Percentiles rank a stretch among this genome's conserved stretches.
Evolutionary conservation across 2,329 filamentous ascomycete genomes (phyloP).

Genomic region (Sclerotinia borealis): DNA sequence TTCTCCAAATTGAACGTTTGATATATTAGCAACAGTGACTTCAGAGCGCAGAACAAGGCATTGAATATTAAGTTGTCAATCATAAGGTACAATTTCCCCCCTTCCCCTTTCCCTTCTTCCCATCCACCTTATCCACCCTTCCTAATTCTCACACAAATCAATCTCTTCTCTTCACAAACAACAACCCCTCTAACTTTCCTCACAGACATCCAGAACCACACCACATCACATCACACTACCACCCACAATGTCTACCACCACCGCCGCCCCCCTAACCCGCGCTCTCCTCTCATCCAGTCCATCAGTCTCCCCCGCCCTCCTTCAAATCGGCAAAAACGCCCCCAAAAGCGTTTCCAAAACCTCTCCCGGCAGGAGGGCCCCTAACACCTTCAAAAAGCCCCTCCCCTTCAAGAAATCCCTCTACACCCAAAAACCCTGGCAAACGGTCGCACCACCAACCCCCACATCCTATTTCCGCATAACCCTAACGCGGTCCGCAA

Average conservation of each 20-base stretch:
- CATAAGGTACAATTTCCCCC: neutral
- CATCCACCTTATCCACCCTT: neutral
- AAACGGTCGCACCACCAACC: neutral
- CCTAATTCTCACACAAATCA: neutral
- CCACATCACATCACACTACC: neutral
- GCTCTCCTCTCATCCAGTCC: neutral
- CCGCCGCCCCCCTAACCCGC: neutral
- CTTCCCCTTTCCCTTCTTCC: neutral
- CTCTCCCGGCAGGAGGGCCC: constrained; percentile 14
- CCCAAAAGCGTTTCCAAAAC: neutral
- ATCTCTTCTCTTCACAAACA: neutral
- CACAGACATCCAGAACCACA: neutral
- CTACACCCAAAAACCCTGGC: constrained; percentile 7
- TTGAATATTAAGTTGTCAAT: neutral
- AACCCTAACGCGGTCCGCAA: constrained; percentile 65
- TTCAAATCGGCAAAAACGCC: neutral
- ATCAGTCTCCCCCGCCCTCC: neutral
- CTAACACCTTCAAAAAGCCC: neutral
- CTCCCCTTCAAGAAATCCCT: neutral
- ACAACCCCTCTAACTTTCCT: neutral
- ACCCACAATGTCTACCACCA: neutral
- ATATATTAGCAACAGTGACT: neutral
- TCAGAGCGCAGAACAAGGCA: neutral
- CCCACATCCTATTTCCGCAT: constrained; percentile 64
- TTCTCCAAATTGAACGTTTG: constrained; percentile 1